These are phyloP conservation scores for Penicillium herquei DNA, from an alignment of 495 filamentous ascomycete species.

Conservation along the genomic window DNA sequence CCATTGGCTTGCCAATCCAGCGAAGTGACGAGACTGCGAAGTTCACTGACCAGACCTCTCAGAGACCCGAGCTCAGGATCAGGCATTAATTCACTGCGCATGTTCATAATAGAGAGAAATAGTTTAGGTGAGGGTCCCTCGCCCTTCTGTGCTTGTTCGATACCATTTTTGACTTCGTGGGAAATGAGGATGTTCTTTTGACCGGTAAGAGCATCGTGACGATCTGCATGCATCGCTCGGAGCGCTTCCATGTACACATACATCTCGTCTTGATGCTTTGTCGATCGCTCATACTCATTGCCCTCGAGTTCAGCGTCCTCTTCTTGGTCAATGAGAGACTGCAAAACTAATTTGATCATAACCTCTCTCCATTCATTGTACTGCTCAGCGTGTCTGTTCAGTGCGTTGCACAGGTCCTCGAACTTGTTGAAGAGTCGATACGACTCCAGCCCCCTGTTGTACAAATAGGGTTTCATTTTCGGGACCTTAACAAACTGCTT, in stretches of 20 bases:
- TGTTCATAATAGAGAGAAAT: conserved; percentile 58
- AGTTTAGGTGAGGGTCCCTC: conserved; percentile 72
- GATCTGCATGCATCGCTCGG: conserved; percentile 72
- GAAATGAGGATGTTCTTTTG: conserved; percentile 74
- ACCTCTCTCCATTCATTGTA: conserved; percentile 72
- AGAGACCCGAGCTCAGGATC: conserved; percentile 58
- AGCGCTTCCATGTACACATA: conserved; percentile 80
- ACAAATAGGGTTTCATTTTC: conserved; percentile 48
- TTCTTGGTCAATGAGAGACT: conserved; percentile 81
- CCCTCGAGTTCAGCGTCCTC: conserved; percentile 69
- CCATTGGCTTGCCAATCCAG: conserved; percentile 60
- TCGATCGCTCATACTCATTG: conserved; percentile 85
- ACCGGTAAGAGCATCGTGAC: conserved; percentile 71
- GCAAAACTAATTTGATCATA: conserved; percentile 65
- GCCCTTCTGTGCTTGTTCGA: conserved; percentile 55
- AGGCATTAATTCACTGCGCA: conserved; percentile 58
- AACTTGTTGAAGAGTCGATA: conserved; percentile 55
- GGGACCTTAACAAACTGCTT: conserved; percentile 66
- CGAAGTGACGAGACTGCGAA: conserved; percentile 60
- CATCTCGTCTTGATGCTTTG: conserved; percentile 79
- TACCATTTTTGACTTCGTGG: conserved; percentile 65
- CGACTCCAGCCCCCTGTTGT: conserved; percentile 60
- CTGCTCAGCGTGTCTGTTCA: conserved; percentile 68
- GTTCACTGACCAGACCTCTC: conserved; percentile 63
- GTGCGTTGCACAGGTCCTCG: conserved; percentile 47